Conservation (phyloP, 768 basidiomycete species). For the Suillus placidus region DNA sequence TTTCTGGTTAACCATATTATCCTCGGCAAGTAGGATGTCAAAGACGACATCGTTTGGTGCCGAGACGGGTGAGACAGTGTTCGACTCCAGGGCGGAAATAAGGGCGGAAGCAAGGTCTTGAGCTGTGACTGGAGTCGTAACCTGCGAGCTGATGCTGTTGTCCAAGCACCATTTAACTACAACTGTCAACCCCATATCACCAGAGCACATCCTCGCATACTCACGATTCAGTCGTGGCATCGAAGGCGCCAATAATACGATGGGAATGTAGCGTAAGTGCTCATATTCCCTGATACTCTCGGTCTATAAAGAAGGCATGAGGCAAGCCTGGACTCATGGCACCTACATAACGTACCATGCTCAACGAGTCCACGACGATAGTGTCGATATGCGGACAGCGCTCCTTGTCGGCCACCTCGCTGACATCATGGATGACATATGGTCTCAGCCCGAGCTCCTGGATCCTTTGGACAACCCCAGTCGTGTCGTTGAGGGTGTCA, state of each 20-base stretch:
- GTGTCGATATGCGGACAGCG: constrained; percentile 90
- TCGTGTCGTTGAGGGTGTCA: constrained; percentile 78
- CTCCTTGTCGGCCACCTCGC: constrained; percentile 81
- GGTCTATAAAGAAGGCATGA: constrained; percentile 53
- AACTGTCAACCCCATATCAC: constrained; percentile 8
- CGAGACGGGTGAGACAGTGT: constrained; percentile 87
- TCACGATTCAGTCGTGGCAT: constrained; percentile 75
- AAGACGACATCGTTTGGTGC: constrained; percentile 85
- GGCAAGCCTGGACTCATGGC: constrained; percentile 15
- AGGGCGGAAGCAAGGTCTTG: constrained; percentile 92
- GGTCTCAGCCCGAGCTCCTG: constrained; percentile 78
- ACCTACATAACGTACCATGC: constrained; percentile 59
- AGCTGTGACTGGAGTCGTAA: constrained; percentile 85
- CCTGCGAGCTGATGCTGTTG: constrained; percentile 93
- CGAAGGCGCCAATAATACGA: constrained; percentile 84
- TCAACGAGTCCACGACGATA: constrained; percentile 90
- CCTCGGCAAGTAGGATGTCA: constrained; percentile 95
- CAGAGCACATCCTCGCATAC: constrained; percentile 30
- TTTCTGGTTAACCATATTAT: constrained; percentile 95
- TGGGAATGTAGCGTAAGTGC: constrained; percentile 94
- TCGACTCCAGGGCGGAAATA: constrained; percentile 92
- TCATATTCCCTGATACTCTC: constrained; percentile 90
- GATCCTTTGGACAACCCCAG: constrained; percentile 76
- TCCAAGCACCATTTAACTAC: constrained; percentile 95
- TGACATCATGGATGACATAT: constrained; percentile 74